Evolutionary conservation across 257 asterid genomes (phyloP).

Genomic region (Solanum tarapatanum): DNA sequence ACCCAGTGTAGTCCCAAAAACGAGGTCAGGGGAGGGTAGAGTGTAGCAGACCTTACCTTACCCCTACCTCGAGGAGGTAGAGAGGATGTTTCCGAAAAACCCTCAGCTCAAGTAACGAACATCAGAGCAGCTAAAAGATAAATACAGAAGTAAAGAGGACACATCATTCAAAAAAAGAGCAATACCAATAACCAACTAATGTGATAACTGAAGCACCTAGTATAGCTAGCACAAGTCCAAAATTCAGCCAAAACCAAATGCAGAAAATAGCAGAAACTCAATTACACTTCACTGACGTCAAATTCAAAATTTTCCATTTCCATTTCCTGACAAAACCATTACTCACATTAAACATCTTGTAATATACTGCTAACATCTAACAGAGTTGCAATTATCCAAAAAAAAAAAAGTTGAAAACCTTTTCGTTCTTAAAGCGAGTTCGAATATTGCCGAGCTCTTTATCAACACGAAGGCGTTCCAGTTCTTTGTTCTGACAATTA

Average conservation of each 20-base stretch:
- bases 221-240: not conserved
- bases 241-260: not conserved
- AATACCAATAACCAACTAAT: not conserved
- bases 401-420: conserved; percentile 26
- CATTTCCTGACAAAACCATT: not conserved
- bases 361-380: not conserved
- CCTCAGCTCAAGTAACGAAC: not conserved
- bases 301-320: not conserved
- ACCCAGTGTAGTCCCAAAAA: not conserved
- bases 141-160: not conserved
- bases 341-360: not conserved
- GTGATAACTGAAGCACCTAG: not conserved
- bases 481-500: conserved; percentile 94
- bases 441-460: conserved; percentile 92
- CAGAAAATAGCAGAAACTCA: not conserved
- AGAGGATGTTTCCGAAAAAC: not conserved
- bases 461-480: conserved; percentile 94
- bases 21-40: not conserved
- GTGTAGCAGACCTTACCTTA: not conserved
- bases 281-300: not conserved
- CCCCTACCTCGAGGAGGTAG: not conserved
- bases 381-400: not conserved
- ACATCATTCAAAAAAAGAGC: not conserved
- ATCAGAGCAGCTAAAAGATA: not conserved
- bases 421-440: conserved; percentile 85